Evolutionary conservation across 116 monocot genomes (phyloP).

Genomic region (Posidonia oceanica): DNA sequence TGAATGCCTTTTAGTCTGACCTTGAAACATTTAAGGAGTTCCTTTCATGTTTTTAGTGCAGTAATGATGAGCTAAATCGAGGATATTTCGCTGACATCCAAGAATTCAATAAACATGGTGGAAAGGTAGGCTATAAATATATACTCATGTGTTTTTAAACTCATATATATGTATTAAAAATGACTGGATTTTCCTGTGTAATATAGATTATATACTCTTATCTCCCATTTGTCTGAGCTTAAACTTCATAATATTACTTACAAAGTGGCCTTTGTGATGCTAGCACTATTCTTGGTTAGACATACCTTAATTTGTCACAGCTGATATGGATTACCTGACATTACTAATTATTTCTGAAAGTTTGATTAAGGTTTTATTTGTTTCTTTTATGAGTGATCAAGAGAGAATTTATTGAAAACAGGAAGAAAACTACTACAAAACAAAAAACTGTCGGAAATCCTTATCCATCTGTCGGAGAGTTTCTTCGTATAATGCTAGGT

Average conservation of each 20-base stretch:
- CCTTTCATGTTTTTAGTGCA: constrained; percentile 33
- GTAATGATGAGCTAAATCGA: constrained; percentile 80
- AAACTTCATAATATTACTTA: background rate
- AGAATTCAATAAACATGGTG: constrained; percentile 66
- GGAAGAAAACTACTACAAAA: too few species aligned
- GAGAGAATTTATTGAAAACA: too few species aligned
- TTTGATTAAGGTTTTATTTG: too few species aligned
- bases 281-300: background rate
- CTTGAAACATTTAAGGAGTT: constrained; percentile 10
- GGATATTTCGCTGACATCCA: constrained; percentile 88
- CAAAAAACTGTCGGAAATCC: too few species aligned
- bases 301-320: background rate
- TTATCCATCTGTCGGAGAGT: too few species aligned
- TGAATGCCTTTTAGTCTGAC: background rate
- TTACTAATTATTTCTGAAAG: too few species aligned
- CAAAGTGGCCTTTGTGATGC: background rate
- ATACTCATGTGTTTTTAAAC: background rate
- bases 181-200: background rate
- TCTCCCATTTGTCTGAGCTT: background rate
- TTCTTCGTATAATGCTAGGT: too few species aligned
- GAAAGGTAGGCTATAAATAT: constrained; percentile 49
- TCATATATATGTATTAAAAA: background rate
- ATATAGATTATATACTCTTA: background rate
- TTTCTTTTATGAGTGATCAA: too few species aligned
- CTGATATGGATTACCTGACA: background rate